Percentiles rank a stretch among this genome's conserved stretches.
These are phyloP conservation scores for Arthrobotrys entomopaga DNA, from an alignment of 2,329 filamentous ascomycete genomes.

Conservation along the genomic window DNA sequence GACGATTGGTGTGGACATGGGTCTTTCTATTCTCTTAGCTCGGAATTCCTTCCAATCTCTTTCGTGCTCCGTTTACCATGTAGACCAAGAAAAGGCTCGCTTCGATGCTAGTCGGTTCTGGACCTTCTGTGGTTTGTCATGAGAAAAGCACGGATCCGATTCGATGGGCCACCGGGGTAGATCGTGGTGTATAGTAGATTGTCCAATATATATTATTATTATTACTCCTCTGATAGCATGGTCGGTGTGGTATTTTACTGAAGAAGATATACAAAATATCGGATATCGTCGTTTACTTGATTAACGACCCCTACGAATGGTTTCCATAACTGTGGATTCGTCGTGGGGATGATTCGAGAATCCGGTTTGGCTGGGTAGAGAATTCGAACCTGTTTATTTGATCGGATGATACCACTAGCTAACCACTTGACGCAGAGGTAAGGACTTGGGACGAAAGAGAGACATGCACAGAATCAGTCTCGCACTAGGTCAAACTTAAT, in stretches of 20 bases:
- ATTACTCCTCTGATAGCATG: not conserved
- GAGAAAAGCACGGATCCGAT: conserved; percentile 10
- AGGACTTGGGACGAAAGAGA: too few species aligned
- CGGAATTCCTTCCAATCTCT: not conserved
- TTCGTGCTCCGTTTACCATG: too few species aligned
- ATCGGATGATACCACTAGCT: too few species aligned
- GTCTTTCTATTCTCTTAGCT: not conserved
- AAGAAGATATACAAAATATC: not conserved
- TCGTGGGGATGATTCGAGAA: not conserved
- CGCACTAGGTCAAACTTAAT: too few species aligned
- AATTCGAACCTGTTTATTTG: too few species aligned
- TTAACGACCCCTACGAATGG: too few species aligned
- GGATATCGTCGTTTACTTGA: not conserved
- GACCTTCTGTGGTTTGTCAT: conserved; percentile 11
- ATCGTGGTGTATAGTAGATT: conserved; percentile 1
- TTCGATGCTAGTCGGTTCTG: not conserved
- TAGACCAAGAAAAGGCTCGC: not conserved
- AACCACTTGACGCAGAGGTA: too few species aligned
- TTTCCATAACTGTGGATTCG: conserved; percentile 10
- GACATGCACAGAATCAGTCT: too few species aligned
- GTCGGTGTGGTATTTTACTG: not conserved
- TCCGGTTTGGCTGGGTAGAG: too few species aligned
- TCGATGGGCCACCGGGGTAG: not conserved
- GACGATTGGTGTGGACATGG: conserved; percentile 20
- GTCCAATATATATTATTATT: not conserved